A percentile compares a stretch with the other conserved stretches of the same genome.
Conservation (phyloP, 257 asterid genomes). For the Lycium ferocissimum region DNA sequence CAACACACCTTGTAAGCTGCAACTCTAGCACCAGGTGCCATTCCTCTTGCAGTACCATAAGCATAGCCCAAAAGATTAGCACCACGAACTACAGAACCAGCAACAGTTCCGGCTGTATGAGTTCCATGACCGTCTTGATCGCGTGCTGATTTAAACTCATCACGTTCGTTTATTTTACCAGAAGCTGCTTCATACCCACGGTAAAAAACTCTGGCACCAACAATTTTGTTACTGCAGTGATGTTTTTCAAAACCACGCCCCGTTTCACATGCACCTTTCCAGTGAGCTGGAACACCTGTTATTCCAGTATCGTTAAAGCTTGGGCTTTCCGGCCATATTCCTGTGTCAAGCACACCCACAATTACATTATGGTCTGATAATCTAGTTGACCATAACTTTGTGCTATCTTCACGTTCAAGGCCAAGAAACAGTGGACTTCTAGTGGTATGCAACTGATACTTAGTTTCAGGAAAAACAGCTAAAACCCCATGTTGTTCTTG, state of each 20-base stretch:
- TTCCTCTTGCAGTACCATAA: slow-evolving; percentile 81
- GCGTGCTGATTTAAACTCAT: slow-evolving; percentile 75
- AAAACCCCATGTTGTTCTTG: slow-evolving; percentile 51
- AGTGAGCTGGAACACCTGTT: slow-evolving; percentile 55
- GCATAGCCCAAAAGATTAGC: slow-evolving; percentile 89
- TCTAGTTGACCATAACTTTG: slow-evolving; percentile 40
- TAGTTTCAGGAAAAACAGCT: slow-evolving; percentile 68
- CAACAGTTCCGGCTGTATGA: slow-evolving; percentile 88
- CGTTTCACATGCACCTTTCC: slow-evolving; percentile 76
- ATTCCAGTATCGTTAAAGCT: slow-evolving; percentile 88
- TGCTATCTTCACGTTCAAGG: slow-evolving; percentile 49
- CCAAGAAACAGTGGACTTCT: slow-evolving; percentile 90
- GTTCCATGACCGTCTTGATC: slow-evolving; percentile 99
- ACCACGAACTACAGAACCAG: slow-evolving; percentile 63
- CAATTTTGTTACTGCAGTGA: slow-evolving; percentile 74
- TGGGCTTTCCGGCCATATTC: slow-evolving; percentile 94
- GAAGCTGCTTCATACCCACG: slow-evolving; percentile 82
- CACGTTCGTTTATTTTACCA: slow-evolving; percentile 70
- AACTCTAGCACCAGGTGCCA: slow-evolving; percentile 88
- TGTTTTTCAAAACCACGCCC: slow-evolving; percentile 68
- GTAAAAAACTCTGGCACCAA: slow-evolving; percentile 85
- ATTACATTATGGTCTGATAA: slow-evolving; percentile 56
- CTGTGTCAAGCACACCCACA: slow-evolving; percentile 87
- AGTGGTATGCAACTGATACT: slow-evolving; percentile 82
- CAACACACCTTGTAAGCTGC: slow-evolving; percentile 95